Percentiles rank a stretch among this genome's conserved stretches.
Conservation (phyloP, 2,329 filamentous ascomycete species). For the Colletotrichum sp. region DNA sequence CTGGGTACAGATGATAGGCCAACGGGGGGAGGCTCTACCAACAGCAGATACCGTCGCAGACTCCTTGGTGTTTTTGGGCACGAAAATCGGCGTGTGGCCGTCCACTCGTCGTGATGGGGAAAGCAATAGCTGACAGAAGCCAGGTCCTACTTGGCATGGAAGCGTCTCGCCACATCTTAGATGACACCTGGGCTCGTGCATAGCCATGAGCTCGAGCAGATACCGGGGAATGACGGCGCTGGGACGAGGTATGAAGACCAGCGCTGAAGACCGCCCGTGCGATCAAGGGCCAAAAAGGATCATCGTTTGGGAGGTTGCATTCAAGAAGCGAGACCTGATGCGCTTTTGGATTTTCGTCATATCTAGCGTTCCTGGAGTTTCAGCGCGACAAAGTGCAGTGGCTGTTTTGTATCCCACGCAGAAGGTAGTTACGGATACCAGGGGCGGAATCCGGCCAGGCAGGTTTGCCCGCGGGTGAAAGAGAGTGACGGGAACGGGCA, state of each 20-base stretch:
- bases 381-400: not conserved
- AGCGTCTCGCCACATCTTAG: not conserved
- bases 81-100: not conserved
- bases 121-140: not conserved
- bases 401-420: not conserved
- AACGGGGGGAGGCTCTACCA: not conserved
- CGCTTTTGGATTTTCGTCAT: not conserved
- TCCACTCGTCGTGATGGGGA: not conserved
- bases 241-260: not conserved
- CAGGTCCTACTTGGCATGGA: not conserved
- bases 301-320: not conserved
- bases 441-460: not conserved
- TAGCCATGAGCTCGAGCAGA: not conserved
- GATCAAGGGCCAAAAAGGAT: not conserved
- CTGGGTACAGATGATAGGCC: not conserved
- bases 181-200: not conserved
- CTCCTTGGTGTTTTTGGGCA: not conserved
- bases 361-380: not conserved
- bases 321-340: not conserved
- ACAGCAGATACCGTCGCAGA: not conserved
- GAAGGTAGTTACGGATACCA: not conserved
- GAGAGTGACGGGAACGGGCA: not conserved
- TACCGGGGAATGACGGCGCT: not conserved
- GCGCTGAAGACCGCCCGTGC: conserved; percentile 5
- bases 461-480: not conserved